phyloP scores from a whole-genome alignment of 148 eudicot genomes.

The Linanthus parryae region DNA sequence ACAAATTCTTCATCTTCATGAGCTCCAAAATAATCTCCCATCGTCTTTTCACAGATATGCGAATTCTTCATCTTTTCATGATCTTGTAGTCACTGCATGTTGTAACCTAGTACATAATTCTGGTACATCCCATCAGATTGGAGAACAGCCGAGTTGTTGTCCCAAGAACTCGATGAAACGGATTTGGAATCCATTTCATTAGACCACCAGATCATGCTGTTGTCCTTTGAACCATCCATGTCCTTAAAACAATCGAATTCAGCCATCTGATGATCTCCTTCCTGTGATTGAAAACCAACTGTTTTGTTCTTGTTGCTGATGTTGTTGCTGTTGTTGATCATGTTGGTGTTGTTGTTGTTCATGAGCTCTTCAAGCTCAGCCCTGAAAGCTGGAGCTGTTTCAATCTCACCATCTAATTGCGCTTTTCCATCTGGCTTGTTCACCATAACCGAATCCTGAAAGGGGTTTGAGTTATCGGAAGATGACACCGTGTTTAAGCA shows the following conservation, averaged over 20 bases:
- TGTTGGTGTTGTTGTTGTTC: too few relatives aligned
- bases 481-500: slow-evolving; percentile 9
- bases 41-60: background rate
- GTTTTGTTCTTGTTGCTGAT: too few relatives aligned
- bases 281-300: slow-evolving; percentile 2
- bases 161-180: slow-evolving; percentile 34
- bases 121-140: slow-evolving; percentile 26
- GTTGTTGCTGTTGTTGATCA: too few relatives aligned
- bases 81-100: slow-evolving; percentile 15
- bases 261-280: slow-evolving; percentile 8
- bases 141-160: slow-evolving; percentile 17
- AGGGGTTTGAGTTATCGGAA: background rate
- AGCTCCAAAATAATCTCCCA: slow-evolving; percentile 1
- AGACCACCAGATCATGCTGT: slow-evolving; percentile 35
- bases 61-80: too few relatives aligned
- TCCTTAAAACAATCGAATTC: slow-evolving; percentile 37
- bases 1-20: slow-evolving; percentile 11
- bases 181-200: slow-evolving; percentile 27
- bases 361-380: slow-evolving; percentile 33
- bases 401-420: slow-evolving; percentile 10
- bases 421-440: slow-evolving; percentile 3
- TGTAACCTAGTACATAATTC: slow-evolving; percentile 24
- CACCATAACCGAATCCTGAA: slow-evolving; percentile 11
- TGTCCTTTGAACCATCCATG: slow-evolving; percentile 31
- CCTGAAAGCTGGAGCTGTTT: slow-evolving; percentile 18